Conservation (phyloP, 805 yeast species). For the Teunomyces tritomae region DNA sequence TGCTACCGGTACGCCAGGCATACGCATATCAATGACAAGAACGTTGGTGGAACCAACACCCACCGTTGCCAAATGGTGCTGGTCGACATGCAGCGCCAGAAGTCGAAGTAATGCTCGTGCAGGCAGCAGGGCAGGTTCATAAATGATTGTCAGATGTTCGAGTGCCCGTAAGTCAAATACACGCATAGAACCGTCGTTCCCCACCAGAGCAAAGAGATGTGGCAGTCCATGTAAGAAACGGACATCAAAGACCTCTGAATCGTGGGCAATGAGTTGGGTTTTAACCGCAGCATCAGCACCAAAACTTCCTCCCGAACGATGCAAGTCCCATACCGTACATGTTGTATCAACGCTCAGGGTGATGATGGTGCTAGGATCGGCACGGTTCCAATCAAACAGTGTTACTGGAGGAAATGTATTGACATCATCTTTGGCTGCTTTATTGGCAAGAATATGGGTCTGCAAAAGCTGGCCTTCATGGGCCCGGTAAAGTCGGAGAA, state of each 20-base stretch:
- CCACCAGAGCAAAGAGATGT: constrained; percentile 84
- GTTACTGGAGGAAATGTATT: constrained; percentile 82
- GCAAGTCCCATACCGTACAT: constrained; percentile 92
- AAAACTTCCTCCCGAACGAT: constrained; percentile 19
- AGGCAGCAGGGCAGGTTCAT: constrained; percentile 56
- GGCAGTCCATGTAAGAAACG: constrained; percentile 72
- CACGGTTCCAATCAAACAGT: constrained; percentile 87
- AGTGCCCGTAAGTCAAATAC: constrained; percentile 85
- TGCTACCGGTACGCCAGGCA: constrained; percentile 80
- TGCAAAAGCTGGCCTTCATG: constrained; percentile 43
- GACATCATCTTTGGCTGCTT: constrained; percentile 37
- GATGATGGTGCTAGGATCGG: constrained; percentile 66
- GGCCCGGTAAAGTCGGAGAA: constrained; percentile 60
- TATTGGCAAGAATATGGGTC: constrained; percentile 41
- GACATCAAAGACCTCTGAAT: constrained; percentile 91
- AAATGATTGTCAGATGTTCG: constrained; percentile 92
- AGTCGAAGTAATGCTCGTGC: constrained; percentile 65
- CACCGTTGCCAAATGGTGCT: constrained; percentile 79
- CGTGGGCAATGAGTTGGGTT: constrained; percentile 95
- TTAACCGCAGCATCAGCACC: constrained; percentile 54
- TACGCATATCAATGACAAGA: constrained; percentile 75
- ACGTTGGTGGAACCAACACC: constrained; percentile 67
- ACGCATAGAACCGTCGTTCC: constrained; percentile 92
- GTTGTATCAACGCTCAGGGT: constrained; percentile 94
- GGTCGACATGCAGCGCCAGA: constrained; percentile 75